A percentile compares a stretch with the other conserved stretches of the same genome.
These are phyloP conservation scores for Lentinula raphanica DNA, from an alignment of 768 basidiomycete species.

Conservation along the genomic window DNA sequence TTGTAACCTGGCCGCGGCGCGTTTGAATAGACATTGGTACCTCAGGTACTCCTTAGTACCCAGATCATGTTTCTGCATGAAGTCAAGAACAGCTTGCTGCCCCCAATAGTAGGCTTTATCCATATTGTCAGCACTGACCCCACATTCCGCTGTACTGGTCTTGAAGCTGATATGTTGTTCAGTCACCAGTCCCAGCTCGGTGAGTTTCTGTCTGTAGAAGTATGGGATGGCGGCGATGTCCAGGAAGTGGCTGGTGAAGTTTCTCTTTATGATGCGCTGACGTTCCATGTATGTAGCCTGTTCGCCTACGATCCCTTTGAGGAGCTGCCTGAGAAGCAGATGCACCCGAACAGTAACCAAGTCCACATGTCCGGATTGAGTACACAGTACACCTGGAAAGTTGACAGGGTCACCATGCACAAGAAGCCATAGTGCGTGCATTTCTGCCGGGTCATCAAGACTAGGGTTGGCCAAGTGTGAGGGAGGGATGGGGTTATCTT, in stretches of 20 bases:
- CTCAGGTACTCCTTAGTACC: neutral
- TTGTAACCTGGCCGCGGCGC: neutral
- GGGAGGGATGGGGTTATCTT: no score
- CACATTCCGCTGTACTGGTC: neutral
- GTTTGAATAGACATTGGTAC: neutral
- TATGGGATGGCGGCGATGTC: neutral
- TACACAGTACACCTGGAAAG: neutral
- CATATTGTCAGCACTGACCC: neutral
- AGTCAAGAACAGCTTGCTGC: neutral
- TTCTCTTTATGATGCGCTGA: neutral
- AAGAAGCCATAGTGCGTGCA: neutral
- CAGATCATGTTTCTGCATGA: neutral
- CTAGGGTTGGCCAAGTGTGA: neutral
- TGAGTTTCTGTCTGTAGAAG: neutral
- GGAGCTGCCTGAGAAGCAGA: neutral
- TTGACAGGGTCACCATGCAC: neutral
- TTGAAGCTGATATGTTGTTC: neutral
- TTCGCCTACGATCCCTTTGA: neutral
- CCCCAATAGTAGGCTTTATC: neutral
- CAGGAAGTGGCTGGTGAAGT: neutral
- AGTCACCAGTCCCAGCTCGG: neutral
- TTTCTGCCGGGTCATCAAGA: neutral
- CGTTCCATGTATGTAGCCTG: neutral
- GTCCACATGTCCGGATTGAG: neutral
- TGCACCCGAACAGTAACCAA: neutral